Evolutionary conservation across 495 filamentous ascomycete genomes (phyloP).

Genomic region (Penicillium cosmopolitanum): DNA sequence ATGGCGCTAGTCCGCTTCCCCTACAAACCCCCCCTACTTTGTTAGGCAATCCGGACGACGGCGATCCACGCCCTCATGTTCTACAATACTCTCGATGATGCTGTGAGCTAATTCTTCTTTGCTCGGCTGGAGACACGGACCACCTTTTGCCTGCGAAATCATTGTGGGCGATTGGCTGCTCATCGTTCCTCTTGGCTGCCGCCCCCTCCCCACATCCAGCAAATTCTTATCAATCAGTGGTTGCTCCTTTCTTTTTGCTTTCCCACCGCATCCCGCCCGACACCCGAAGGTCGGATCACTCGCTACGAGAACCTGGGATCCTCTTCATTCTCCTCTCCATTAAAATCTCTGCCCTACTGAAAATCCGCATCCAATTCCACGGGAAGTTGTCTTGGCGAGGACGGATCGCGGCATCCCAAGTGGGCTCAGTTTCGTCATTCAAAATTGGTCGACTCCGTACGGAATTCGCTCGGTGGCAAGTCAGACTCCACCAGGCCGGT

Average conservation of each 20-base stretch:
- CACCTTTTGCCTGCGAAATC: constrained; percentile 10
- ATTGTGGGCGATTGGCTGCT: constrained; percentile 8
- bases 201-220: constrained; percentile 8
- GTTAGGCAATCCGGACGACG: constrained; percentile 18
- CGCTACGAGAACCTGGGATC: not conserved
- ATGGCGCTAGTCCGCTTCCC: constrained; percentile 27
- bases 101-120: constrained; percentile 11
- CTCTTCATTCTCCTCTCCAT: not conserved
- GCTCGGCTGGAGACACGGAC: constrained; percentile 3
- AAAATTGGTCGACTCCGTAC: not conserved
- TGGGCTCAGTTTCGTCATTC: constrained; percentile 10
- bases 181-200: constrained; percentile 15
- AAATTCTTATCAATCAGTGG: constrained; percentile 38
- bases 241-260: constrained; percentile 2
- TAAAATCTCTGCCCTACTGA: not conserved
- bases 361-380: not conserved
- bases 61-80: constrained; percentile 14
- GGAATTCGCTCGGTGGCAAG: not conserved
- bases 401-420: constrained; percentile 1
- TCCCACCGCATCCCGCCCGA: constrained; percentile 14
- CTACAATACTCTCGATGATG: constrained; percentile 14
- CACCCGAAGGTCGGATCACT: constrained; percentile 28
- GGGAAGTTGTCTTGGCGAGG: not conserved
- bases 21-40: not conserved
- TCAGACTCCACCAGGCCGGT: not conserved